Evolutionary conservation across 2,329 filamentous ascomycete genomes (phyloP).

Genomic region (Colletotrichum siamense): DNA sequence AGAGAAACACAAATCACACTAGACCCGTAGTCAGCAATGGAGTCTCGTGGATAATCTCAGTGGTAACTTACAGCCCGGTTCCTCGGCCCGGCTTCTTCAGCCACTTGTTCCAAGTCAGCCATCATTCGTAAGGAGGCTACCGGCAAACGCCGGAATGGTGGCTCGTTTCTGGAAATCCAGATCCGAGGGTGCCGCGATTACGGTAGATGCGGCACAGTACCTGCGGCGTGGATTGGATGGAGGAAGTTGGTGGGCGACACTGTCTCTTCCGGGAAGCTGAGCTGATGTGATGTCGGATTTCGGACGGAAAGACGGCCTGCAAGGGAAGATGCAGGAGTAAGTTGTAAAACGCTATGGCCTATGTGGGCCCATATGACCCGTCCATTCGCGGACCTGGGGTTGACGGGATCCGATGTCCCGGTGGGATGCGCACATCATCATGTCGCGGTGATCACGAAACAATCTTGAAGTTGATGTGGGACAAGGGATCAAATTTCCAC

Average conservation of each 20-base stretch:
- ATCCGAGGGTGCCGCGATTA: not conserved
- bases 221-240: not conserved
- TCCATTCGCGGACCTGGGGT: not conserved
- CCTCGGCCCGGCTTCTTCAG: not conserved
- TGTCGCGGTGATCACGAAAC: not conserved
- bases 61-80: not conserved
- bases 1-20: not conserved
- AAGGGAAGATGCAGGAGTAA: not conserved
- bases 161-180: not conserved
- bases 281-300: not conserved
- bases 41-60: not conserved
- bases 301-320: not conserved
- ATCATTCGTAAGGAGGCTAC: not conserved
- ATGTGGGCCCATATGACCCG: not conserved
- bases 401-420: not conserved
- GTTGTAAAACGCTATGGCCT: not conserved
- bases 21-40: not conserved
- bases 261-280: not conserved
- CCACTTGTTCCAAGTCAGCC: not conserved
- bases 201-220: not conserved
- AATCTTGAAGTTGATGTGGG: not conserved
- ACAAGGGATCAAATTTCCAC: not conserved
- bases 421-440: not conserved
- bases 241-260: not conserved
- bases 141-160: not conserved